Evolutionary conservation across 108 stramenopile species (phyloP), one percentile per base, ranked within the genome.

Genomic region (Asterionellopsis glacialis): DNA sequence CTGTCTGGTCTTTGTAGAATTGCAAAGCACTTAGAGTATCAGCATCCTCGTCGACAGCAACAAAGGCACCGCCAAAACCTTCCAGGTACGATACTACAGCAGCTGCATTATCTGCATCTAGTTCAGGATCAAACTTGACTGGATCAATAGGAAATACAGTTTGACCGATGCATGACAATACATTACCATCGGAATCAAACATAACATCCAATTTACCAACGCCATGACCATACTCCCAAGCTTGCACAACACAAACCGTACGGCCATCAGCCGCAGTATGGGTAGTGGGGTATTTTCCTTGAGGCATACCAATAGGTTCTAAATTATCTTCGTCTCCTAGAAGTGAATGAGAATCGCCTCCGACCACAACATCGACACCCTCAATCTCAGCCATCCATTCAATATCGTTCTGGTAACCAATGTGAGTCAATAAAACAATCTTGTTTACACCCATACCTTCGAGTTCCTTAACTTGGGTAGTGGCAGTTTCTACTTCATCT

Each of bases 331-430:
- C 62, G 24, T 68, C 63, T 43, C 69, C 75, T 24, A 83, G 50
- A 0, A 83, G 67, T 12, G 67, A 49, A 41, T 83, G 81, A 45
- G 70, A 64, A 45, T 83, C 56, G 4, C 81, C 81, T 19, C 81
- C 81, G 45, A 83, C 51, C 38, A 83, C 57, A 13, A 83, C 67
- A 58, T 78, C 77, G n/a, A 83, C 81, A 26, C 81, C 81, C 33
- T 61, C 60, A 48, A 82, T 67, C 41, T 18, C 28, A 23, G 75
- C 59, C n/a, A 77, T 22, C 51, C 39, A 44, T 11, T 64, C 23
- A 15, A 57, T 12, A 55, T 82, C 81, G 5, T 54, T 45, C 9
- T 64, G 54, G 41, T 72, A 82, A 18, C 81, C 81, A 57, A 76
- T 39, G 52, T 82, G 81, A 22, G 74, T 68, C 12, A 82, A 3